Base-by-base conservation (phyloP, 2,329 filamentous ascomycete genomes). In the Aspergillus awamori region DNA sequence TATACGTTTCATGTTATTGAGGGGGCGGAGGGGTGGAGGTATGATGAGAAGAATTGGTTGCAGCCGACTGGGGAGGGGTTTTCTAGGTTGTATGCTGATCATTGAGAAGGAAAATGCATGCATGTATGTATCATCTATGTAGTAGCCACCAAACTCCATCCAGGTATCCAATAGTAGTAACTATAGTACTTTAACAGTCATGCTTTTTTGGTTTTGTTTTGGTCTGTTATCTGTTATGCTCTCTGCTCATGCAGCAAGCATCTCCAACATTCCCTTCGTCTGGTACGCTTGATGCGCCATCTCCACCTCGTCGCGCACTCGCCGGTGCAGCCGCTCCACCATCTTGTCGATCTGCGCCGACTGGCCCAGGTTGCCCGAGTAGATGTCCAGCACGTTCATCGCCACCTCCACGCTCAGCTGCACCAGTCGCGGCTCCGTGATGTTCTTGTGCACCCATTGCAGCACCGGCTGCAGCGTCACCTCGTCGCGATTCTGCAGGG, bases 1-100 rank as follows among this genome's bases (percentile, higher is more conserved):
- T 99, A 98, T 78, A 98, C 95, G 0, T 99, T 98, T 76, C 95
- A 99, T 80, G 86, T 96, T 60, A 98, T 98, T 71, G 95, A 98
- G 79, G 91, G 90, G 0, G 85, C 89, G 20, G 81, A 87, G 47
- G 81, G 77, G 11, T 79, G 76, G 76, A 68, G 80, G 58, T 99
- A 98, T 76, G 95, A 98, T 77, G 84, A 85, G 78, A 84, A 84
- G 77, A 99, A 99, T 78, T 98, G 95, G 95, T 78, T 99, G 75
- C 94, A 97, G 80, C 92, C 93, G 43, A 85, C 84, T 58, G 93
- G 92, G 0, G 93, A 92, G 0, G 85, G 86, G 45, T 97, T 99
- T 73, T 93, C 90, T 6, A 89, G 79, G 73, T 72, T 93, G 64
- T 87, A 22, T 45, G 33, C 4, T 36, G 33, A 36, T 36, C 4